A percentile compares a stretch with the other conserved stretches of the same genome.
These are phyloP conservation scores for Xylariales sp. DNA, from an alignment of 2,329 filamentous ascomycete species.

Conservation along the genomic window DNA sequence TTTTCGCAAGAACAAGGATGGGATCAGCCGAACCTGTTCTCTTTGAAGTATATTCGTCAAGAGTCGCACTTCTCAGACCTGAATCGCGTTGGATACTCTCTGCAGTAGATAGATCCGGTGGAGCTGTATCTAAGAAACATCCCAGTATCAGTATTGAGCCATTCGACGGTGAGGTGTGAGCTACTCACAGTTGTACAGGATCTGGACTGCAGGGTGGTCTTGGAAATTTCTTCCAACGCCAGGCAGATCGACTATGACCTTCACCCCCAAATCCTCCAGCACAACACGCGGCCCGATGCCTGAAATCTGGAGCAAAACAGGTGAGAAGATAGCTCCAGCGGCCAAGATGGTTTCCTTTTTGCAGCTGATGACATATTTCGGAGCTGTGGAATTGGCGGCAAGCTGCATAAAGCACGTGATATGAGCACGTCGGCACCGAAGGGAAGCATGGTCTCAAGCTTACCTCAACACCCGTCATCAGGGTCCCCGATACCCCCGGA, in stretches of 20 bases:
- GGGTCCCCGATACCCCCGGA: constrained; percentile 13
- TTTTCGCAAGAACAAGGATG: neutral
- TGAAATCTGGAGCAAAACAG: constrained; percentile 27
- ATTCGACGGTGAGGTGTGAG: neutral
- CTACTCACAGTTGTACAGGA: constrained; percentile 20
- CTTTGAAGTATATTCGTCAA: constrained; percentile 20
- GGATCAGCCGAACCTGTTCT: constrained; percentile 16
- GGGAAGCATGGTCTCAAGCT: constrained; percentile 11
- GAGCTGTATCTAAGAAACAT: neutral
- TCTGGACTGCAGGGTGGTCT: constrained; percentile 25
- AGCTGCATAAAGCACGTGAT: constrained; percentile 18
- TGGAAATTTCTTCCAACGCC: constrained; percentile 29
- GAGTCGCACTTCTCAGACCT: constrained; percentile 12
- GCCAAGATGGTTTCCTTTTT: constrained; percentile 25
- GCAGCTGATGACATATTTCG: constrained; percentile 21
- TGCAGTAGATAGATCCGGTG: neutral
- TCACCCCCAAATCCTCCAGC: constrained; percentile 21
- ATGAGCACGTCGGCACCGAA: constrained; percentile 3
- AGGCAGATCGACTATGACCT: constrained; percentile 25
- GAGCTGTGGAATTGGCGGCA: constrained; percentile 17
- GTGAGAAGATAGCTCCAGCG: constrained; percentile 26
- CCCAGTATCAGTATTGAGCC: neutral
- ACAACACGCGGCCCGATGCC: constrained; percentile 27
- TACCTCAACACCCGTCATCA: constrained; percentile 33
- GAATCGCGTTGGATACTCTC: neutral